Conservation (phyloP, 2,329 filamentous ascomycete species). For the Arthrobotrys pseudoclavata region DNA sequence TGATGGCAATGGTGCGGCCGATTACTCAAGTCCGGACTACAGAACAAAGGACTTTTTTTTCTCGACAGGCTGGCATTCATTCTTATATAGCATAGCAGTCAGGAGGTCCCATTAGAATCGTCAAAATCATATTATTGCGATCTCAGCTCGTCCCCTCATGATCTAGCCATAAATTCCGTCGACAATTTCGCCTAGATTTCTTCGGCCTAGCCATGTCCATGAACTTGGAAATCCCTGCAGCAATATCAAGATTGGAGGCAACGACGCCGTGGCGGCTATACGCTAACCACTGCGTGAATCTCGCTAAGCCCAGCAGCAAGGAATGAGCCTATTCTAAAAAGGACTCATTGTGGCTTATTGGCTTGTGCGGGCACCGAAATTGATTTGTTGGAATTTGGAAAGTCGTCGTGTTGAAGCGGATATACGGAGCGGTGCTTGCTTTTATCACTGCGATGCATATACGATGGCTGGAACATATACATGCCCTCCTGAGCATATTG, state of each 20-base stretch:
- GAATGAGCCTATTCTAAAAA: not conserved
- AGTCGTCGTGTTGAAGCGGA: slow-evolving; percentile 28
- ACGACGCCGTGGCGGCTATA: slow-evolving; percentile 6
- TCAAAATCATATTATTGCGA: not conserved
- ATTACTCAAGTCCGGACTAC: not conserved
- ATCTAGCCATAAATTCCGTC: not conserved
- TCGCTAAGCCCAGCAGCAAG: slow-evolving; percentile 10
- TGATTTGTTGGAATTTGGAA: slow-evolving; percentile 29
- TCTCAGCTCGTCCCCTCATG: slow-evolving; percentile 1
- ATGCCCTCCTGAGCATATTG: not conserved
- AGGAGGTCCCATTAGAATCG: not conserved
- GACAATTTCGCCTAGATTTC: not conserved
- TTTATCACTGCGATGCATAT: not conserved
- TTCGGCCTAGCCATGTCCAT: slow-evolving; percentile 1
- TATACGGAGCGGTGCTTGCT: slow-evolving; percentile 22
- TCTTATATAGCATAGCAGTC: slow-evolving; percentile 10
- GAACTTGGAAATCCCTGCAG: slow-evolving; percentile 6
- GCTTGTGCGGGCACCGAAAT: not conserved
- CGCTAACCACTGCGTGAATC: slow-evolving; percentile 6
- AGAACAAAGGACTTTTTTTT: not conserved
- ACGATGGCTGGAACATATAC: slow-evolving; percentile 10
- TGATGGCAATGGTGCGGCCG: not conserved
- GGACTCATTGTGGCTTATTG: not conserved
- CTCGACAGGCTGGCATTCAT: not conserved
- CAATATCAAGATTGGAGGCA: slow-evolving; percentile 18